Evolutionary conservation across 1,139 yeast genomes (phyloP).

Genomic region (Groenewaldozyma auringiensis): DNA sequence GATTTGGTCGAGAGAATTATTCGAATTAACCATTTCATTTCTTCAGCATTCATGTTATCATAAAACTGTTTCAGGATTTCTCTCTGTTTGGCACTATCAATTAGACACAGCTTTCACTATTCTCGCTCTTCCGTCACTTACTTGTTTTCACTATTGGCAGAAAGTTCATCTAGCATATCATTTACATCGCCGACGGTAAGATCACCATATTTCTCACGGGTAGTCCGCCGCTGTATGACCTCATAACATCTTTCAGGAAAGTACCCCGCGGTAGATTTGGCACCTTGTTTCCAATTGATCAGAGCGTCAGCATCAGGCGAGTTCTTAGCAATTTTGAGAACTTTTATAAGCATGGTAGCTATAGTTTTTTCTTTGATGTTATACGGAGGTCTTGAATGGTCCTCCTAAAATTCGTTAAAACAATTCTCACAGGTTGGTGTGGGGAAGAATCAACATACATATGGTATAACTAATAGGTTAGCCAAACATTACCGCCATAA

Average conservation of each 20-base stretch:
- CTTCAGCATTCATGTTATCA: slow-evolving; percentile 52
- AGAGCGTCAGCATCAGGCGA: slow-evolving; percentile 44
- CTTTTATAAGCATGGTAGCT: slow-evolving; percentile 42
- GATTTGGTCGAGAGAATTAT: slow-evolving; percentile 52
- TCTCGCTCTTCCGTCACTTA: not conserved
- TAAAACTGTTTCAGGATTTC: slow-evolving; percentile 44
- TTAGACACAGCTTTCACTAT: not conserved
- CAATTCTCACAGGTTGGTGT: slow-evolving; percentile 7
- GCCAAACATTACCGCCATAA: not conserved
- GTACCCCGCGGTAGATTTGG: slow-evolving; percentile 33
- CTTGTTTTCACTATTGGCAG: slow-evolving; percentile 13
- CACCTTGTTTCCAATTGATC: slow-evolving; percentile 39
- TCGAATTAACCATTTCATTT: slow-evolving; percentile 62
- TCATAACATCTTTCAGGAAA: slow-evolving; percentile 36
- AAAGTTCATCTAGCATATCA: slow-evolving; percentile 45
- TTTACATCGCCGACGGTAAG: slow-evolving; percentile 55
- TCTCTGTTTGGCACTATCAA: slow-evolving; percentile 26
- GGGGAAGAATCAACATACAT: slow-evolving; percentile 41
- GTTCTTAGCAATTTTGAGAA: slow-evolving; percentile 43
- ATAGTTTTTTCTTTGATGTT: slow-evolving; percentile 34
- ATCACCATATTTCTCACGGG: slow-evolving; percentile 29
- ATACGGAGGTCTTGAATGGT: slow-evolving; percentile 30
- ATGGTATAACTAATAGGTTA: slow-evolving; percentile 41
- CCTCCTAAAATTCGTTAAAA: slow-evolving; percentile 38
- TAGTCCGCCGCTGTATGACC: slow-evolving; percentile 35